Conservation (phyloP, 805 yeast genomes). For the Cyberlindnera lachancei region DNA sequence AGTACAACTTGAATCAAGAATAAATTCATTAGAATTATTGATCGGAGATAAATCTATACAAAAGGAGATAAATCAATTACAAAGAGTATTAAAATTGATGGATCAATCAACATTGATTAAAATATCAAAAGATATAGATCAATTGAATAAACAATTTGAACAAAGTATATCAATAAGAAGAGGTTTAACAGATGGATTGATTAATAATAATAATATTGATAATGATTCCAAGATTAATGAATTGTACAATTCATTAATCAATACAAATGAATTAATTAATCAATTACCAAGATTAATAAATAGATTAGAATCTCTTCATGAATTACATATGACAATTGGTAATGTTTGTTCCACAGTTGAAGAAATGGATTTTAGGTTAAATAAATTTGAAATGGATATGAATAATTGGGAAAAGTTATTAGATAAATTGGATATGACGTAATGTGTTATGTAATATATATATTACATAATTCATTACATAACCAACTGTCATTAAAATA, state of each 20-base stretch:
- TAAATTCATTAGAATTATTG: conserved; percentile 11
- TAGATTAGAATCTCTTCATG: conserved; percentile 21
- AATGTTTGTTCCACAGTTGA: conserved; percentile 15
- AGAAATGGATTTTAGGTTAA: conserved; percentile 14
- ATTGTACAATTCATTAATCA: conserved; percentile 16
- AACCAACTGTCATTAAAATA: too few relatives aligned
- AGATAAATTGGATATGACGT: conserved; percentile 14
- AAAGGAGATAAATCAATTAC: conserved; percentile 23
- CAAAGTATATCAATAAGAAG: conserved; percentile 19
- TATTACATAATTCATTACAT: too few relatives aligned
- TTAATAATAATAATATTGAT: conserved; percentile 14
- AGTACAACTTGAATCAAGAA: too few relatives aligned
- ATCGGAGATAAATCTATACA: conserved; percentile 19
- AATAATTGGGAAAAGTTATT: conserved; percentile 23
- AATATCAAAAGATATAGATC: conserved; percentile 17
- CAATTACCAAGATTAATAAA: conserved; percentile 22
- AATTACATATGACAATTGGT: conserved; percentile 16
- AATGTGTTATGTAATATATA: too few relatives aligned
- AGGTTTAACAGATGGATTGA: conserved; percentile 11
- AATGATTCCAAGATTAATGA: conserved; percentile 21
- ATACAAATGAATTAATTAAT: conserved; percentile 12
- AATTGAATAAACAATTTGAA: conserved; percentile 23
- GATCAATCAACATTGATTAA: conserved; percentile 18
- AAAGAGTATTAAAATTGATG: conserved; percentile 23
- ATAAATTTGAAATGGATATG: conserved; percentile 18